Evolutionary conservation across 2,329 filamentous ascomycete species (phyloP).

Genomic region (Nemania diffusa): DNA sequence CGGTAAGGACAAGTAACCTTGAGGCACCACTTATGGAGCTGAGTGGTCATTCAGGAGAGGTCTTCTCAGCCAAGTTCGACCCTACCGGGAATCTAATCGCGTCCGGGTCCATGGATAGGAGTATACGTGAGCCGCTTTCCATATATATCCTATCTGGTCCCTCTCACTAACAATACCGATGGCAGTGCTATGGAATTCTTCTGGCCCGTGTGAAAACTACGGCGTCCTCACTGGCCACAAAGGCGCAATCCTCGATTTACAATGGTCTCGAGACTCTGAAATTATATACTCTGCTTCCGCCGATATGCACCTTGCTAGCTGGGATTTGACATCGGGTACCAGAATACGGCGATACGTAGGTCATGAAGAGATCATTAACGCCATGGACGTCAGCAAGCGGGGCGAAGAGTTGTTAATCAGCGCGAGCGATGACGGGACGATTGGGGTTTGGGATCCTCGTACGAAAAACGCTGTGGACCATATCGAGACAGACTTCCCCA

Average conservation of each 20-base stretch:
- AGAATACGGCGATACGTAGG: conserved; percentile 92
- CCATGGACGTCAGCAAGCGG: conserved; percentile 85
- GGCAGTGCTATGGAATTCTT: conserved; percentile 90
- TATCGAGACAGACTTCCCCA: conserved; percentile 89
- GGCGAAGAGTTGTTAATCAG: conserved; percentile 92
- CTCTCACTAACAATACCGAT: conserved; percentile 1
- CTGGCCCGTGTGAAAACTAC: conserved; percentile 94
- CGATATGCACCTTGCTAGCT: conserved; percentile 92
- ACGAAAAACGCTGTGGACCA: conserved; percentile 89
- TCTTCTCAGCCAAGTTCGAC: conserved; percentile 92
- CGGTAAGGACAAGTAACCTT: conserved; percentile 81
- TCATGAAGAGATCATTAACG: conserved; percentile 96
- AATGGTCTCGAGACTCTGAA: conserved; percentile 95
- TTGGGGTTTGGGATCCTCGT: conserved; percentile 95
- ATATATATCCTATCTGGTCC: neutral
- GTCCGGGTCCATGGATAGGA: conserved; percentile 94
- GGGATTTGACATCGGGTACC: conserved; percentile 92
- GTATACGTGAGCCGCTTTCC: conserved; percentile 73
- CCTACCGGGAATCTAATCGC: conserved; percentile 88
- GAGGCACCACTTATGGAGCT: conserved; percentile 96
- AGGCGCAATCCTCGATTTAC: conserved; percentile 88
- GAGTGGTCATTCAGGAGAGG: conserved; percentile 82
- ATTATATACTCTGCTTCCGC: conserved; percentile 92
- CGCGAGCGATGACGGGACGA: conserved; percentile 91
- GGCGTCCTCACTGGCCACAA: conserved; percentile 88